A percentile compares a stretch with the other conserved stretches of the same genome.
phyloP scores from a whole-genome alignment of 495 filamentous ascomycete genomes.

The Penicillium parvum region DNA sequence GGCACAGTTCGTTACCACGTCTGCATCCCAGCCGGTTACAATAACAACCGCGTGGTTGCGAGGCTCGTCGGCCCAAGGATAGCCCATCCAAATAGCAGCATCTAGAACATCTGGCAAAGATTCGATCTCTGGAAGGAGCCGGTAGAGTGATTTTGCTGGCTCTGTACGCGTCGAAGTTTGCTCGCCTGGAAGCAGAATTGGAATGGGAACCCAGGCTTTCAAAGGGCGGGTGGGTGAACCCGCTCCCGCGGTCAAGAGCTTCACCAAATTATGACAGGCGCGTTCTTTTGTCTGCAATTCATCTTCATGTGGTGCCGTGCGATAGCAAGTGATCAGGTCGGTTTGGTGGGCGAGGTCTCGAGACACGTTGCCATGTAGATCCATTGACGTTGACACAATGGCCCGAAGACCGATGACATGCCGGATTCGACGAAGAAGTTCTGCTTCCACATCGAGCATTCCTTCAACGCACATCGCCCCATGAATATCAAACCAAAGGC shows the following conservation, averaged over 20 bases:
- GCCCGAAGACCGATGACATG: slow-evolving; percentile 44
- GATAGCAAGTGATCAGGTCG: slow-evolving; percentile 55
- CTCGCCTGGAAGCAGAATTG: slow-evolving; percentile 52
- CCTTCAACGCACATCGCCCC: slow-evolving; percentile 56
- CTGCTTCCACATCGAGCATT: slow-evolving; percentile 47
- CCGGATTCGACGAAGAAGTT: slow-evolving; percentile 47
- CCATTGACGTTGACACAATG: slow-evolving; percentile 53
- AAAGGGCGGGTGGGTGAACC: slow-evolving; percentile 26
- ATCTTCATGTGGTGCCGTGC: slow-evolving; percentile 53
- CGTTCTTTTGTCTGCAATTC: slow-evolving; percentile 49
- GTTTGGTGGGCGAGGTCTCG: slow-evolving; percentile 44
- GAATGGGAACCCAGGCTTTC: slow-evolving; percentile 55
- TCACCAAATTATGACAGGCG: slow-evolving; percentile 49
- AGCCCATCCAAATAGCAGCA: slow-evolving; percentile 56
- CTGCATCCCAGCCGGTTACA: slow-evolving; percentile 48
- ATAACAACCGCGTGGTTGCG: slow-evolving; percentile 51
- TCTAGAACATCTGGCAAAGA: slow-evolving; percentile 41
- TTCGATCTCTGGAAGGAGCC: slow-evolving; percentile 43
- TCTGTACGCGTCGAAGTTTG: slow-evolving; percentile 55
- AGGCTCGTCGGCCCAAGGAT: slow-evolving; percentile 57
- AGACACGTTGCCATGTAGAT: slow-evolving; percentile 56
- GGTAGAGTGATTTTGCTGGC: slow-evolving; percentile 52
- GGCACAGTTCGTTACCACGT: slow-evolving; percentile 32
- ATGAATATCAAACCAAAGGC: slow-evolving; percentile 57
- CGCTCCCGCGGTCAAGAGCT: slow-evolving; percentile 24